Evolutionary conservation across 2,329 filamentous ascomycete species (phyloP).

Genomic region (Arthrobotrys megalospora): DNA sequence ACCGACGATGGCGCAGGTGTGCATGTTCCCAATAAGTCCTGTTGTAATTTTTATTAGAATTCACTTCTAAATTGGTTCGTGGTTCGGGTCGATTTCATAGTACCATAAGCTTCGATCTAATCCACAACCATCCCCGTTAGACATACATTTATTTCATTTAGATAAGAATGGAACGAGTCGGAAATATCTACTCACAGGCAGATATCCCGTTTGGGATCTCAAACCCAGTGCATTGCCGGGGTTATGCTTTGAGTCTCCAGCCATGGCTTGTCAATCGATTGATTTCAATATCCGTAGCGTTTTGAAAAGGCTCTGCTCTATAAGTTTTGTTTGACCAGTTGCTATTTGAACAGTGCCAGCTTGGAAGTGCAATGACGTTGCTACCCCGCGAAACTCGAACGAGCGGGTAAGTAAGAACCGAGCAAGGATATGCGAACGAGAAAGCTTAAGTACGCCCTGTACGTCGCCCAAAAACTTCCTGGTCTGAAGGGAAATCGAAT

Average conservation of each 20-base stretch:
- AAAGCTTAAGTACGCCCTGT: background rate
- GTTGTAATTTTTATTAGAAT: slow-evolving; percentile 28
- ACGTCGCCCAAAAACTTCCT: no score
- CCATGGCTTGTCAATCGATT: slow-evolving; percentile 26
- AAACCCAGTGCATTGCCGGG: slow-evolving; percentile 44
- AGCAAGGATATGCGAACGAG: background rate
- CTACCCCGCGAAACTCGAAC: slow-evolving; percentile 16
- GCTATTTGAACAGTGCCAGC: background rate
- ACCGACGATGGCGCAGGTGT: slow-evolving; percentile 81
- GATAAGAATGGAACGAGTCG: background rate
- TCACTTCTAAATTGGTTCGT: background rate
- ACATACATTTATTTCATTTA: slow-evolving; percentile 1
- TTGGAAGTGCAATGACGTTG: slow-evolving; percentile 14
- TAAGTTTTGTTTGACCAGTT: background rate
- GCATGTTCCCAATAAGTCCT: slow-evolving; percentile 85
- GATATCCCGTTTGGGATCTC: slow-evolving; percentile 56
- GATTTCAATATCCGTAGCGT: background rate
- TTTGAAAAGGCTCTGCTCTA: background rate
- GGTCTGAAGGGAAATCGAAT: background rate
- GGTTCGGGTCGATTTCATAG: background rate
- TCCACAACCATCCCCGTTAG: background rate
- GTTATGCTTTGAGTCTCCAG: slow-evolving; percentile 39
- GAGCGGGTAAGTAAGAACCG: background rate
- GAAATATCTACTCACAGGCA: slow-evolving; percentile 43
- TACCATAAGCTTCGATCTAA: slow-evolving; percentile 61